Conservation (phyloP, 306 rosid species). For the Herpetospermum pedunculosum region DNA sequence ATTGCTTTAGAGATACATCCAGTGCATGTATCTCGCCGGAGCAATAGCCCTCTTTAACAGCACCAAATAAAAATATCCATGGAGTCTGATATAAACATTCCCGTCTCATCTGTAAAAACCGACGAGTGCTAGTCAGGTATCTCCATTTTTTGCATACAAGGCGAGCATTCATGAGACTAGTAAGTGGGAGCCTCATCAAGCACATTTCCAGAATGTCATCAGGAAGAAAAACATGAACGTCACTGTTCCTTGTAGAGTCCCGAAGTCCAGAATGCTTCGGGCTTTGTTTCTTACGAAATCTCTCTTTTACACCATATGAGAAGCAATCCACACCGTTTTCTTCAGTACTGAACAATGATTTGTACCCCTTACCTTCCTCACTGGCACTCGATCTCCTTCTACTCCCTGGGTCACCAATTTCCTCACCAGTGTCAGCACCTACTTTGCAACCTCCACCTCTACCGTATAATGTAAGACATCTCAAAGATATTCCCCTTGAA, state of each 20-base stretch:
- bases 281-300: constrained; percentile 66
- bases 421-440: constrained; percentile 91
- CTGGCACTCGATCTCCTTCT: constrained; percentile 88
- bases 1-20: constrained; percentile 65
- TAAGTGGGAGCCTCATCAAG: constrained; percentile 81
- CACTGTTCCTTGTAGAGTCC: constrained; percentile 40
- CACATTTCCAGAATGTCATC: constrained; percentile 96
- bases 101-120: constrained; percentile 80
- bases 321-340: constrained; percentile 78
- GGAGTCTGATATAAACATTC: constrained; percentile 77
- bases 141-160: constrained; percentile 98
- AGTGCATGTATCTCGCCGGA: constrained; percentile 86
- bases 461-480: constrained; percentile 64
- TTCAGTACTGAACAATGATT: constrained; percentile 52
- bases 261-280: constrained; percentile 50
- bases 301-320: constrained; percentile 78
- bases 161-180: constrained; percentile 88
- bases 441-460: constrained; percentile 98
- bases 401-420: constrained; percentile 53
- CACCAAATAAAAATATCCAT: constrained; percentile 89
- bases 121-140: constrained; percentile 61
- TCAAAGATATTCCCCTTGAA: constrained; percentile 56
- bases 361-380: constrained; percentile 77
- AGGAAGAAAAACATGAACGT: constrained; percentile 79
- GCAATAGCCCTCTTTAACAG: constrained; percentile 86